These are phyloP conservation scores for Ceratocystiopsis minuta DNA, from an alignment of 2,329 filamentous ascomycete genomes.

Conservation along the genomic window DNA sequence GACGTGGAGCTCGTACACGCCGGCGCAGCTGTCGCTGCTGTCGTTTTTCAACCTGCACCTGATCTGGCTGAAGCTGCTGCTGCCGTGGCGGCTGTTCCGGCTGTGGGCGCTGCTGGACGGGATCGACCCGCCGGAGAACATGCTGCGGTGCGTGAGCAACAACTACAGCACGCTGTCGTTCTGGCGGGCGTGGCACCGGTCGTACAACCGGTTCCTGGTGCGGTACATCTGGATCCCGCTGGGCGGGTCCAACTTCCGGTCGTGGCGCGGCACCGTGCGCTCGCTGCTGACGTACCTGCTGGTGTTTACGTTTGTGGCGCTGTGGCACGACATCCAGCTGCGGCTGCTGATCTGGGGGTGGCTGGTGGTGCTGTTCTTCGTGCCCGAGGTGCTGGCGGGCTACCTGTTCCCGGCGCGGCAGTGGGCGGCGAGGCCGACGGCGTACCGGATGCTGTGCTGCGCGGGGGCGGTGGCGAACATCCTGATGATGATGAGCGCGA, in stretches of 20 bases:
- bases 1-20: conserved; percentile 66
- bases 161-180: conserved; percentile 85
- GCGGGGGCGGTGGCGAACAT: conserved; percentile 68
- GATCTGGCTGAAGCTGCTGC: conserved; percentile 92
- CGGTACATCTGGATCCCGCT: conserved; percentile 89
- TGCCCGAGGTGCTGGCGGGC: conserved; percentile 64
- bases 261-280: conserved; percentile 27
- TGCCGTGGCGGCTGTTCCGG: conserved; percentile 96
- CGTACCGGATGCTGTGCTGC: conserved; percentile 66
- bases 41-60: conserved; percentile 93
- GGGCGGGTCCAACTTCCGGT: conserved; percentile 45
- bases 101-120: conserved; percentile 87
- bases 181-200: conserved; percentile 93
- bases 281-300: conserved; percentile 59
- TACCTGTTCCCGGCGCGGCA: conserved; percentile 54
- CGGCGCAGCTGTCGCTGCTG: conserved; percentile 73
- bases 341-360: conserved; percentile 89
- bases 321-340: conserved; percentile 96
- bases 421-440: conserved; percentile 51
- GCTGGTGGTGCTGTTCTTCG: conserved; percentile 84
- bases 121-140: conserved; percentile 92
- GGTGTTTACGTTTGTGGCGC: conserved; percentile 89
- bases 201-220: conserved; percentile 85
- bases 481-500: conserved; percentile 90
- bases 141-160: conserved; percentile 89